Evolutionary conservation across 1,284 basidiomycete genomes (phyloP), one percentile per base, ranked within the genome.

Genomic region (Veloboletus limbatus): DNA sequence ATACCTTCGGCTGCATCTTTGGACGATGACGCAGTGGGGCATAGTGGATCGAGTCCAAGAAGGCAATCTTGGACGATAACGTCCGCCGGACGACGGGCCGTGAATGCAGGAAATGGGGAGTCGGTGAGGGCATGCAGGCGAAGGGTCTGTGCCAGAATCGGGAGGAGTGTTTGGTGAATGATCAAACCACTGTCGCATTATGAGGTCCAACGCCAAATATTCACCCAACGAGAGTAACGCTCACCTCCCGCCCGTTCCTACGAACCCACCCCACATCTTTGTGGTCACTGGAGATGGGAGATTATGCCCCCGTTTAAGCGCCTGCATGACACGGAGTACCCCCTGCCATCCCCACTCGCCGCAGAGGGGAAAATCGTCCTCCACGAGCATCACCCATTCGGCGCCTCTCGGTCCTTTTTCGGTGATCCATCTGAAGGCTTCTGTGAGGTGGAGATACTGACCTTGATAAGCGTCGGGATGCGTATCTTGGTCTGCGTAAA

Each of bases 351-450:
- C 68, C 51, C 54, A 55, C 22, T 61, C 59, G 2, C 65, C 63
- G 25, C 71, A 74, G 14, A 74, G 40, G 2, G 72, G 70, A 40
- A 74, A 73, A 50, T 74, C 70, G 47, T 74, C 71, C 38, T 73
- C 72, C 16, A 70, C 57, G 8, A 74, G 54, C 67, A 72, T 71
- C 4, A 73, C 51, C 69, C 71, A 73, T 47, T 73, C 69, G 14
- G 67, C 60, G 28, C 48, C 52, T 16, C 20, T 22, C n/a, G 44
- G 46, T 3, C 18, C 25, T 28, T 40, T 52, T 35, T 51, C 49
- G 33, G 25, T 24, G 40, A 52, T 27, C 73, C 70, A 73, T 27
- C 63, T 48, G 28, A 74, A 65, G 4, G 71, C 71, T 37, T 73
- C 71, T 8, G 68, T 56, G 17, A 70, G 57, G 53, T 73, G 72